These are phyloP conservation scores for Beauveria caledonica DNA, from an alignment of 2,329 filamentous ascomycete species.

Conservation along the genomic window DNA sequence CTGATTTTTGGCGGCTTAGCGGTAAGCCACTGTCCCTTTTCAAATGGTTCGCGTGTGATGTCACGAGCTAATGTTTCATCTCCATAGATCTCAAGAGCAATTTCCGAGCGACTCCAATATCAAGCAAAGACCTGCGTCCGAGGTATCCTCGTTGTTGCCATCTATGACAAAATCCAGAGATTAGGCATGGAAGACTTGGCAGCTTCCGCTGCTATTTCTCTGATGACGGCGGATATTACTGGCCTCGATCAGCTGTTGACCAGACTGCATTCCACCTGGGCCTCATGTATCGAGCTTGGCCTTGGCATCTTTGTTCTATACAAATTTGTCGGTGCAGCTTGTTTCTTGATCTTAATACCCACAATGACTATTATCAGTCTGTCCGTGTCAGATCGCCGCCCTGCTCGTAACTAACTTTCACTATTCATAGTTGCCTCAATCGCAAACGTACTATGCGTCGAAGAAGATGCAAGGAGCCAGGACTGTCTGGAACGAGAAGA, in stretches of 20 bases:
- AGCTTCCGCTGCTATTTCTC: constrained; percentile 1
- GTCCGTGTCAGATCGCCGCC: background rate
- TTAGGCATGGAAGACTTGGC: background rate
- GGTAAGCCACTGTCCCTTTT: background rate
- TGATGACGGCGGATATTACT: background rate
- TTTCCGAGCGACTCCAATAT: background rate
- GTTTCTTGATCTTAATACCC: constrained; percentile 2
- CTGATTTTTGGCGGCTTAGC: constrained; percentile 4
- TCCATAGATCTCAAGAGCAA: background rate
- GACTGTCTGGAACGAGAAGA: constrained; percentile 5
- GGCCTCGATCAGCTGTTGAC: background rate
- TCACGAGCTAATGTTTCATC: background rate
- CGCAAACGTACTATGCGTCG: background rate
- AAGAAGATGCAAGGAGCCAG: constrained; percentile 4
- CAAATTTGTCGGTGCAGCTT: background rate
- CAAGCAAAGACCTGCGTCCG: background rate
- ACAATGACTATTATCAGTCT: background rate
- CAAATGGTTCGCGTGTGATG: background rate
- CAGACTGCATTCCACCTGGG: background rate
- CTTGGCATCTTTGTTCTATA: constrained; percentile 4
- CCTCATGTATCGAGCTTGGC: background rate
- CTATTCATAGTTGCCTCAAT: background rate
- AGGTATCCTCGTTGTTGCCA: background rate
- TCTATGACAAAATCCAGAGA: constrained; percentile 1
- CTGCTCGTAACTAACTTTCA: background rate